These are phyloP conservation scores for Epichloe uncinata DNA, from an alignment of 2,329 filamentous ascomycete genomes.

Conservation along the genomic window DNA sequence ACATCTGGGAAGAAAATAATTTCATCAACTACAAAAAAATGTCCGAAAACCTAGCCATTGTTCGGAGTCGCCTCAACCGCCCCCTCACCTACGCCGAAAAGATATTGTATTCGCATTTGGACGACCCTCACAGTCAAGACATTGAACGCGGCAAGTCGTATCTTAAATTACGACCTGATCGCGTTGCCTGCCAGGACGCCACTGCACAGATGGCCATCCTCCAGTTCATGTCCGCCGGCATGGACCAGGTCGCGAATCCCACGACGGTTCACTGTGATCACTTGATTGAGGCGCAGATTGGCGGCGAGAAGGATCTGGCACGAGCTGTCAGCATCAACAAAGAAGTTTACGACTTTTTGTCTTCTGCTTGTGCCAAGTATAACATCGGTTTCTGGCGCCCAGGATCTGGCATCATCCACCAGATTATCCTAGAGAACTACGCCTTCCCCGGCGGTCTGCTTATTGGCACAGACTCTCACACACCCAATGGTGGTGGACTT, in stretches of 20 bases:
- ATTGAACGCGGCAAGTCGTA: constrained; percentile 94
- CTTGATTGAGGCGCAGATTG: constrained; percentile 94
- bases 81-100: constrained; percentile 95
- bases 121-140: constrained; percentile 91
- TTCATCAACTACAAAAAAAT: constrained; percentile 99
- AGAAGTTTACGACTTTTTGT: constrained; percentile 97
- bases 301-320: constrained; percentile 84
- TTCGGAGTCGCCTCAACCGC: constrained; percentile 78
- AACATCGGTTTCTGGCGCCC: constrained; percentile 99
- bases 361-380: constrained; percentile 92
- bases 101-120: constrained; percentile 96
- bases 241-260: constrained; percentile 89
- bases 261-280: constrained; percentile 97
- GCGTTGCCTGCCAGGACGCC: constrained; percentile 98
- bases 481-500: constrained; percentile 91
- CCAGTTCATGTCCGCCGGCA: constrained; percentile 98
- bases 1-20: constrained; percentile 89
- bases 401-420: constrained; percentile 97
- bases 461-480: constrained; percentile 97
- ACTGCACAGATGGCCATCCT: constrained; percentile 99
- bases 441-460: constrained; percentile 96
- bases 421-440: constrained; percentile 97
- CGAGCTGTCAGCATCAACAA: constrained; percentile 91
- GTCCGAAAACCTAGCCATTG: constrained; percentile 90
- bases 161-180: constrained; percentile 90